Evolutionary conservation across 2,329 filamentous ascomycete species (phyloP), one percentile per base, ranked within the genome.

Genomic region (Penicillium sp.): DNA sequence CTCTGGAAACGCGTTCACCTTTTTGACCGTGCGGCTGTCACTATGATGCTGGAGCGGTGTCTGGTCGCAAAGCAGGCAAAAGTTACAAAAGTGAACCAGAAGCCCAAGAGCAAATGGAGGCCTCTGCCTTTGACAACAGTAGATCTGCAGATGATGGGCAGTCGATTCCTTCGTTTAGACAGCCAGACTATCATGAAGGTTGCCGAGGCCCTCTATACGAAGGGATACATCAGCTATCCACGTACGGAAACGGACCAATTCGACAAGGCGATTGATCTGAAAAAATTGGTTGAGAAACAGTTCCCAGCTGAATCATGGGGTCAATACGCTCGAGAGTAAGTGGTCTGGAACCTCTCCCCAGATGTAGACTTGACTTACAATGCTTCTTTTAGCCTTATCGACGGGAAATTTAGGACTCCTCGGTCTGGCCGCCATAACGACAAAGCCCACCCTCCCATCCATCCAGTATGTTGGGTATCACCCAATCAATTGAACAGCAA

Each of bases 231-330:
- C 67, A 96, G 90, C 65, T 98, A 98, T 65, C 93, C 93, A 1
- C 83, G 93, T 66, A 98, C 93, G 0, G 93, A 98, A 65, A 98
- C 93, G 0, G 93, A 98, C 64, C 86, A 91, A 20, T 98, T 97
- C 59, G 90, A 96, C 58, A 81, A 80, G 56, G 91, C 79, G 4
- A 96, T 97, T 72, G 84, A 97, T 60, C 75, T 98, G 14, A 80
- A 79, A 47, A 78, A 76, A 15, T 72, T 98, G 7, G 78, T 96
- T 13, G 80, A 87, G 56, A 96, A 94, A 59, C 93, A 98, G 64
- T 81, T 79, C 1, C 81, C 82, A 43, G 87, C 89, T 58, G 70
- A 72, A 28, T 70, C 75, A 47, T 98, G 91, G 93, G 89, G 89
- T 0, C 62, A 69, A 14, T 95, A 90, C 63, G 89, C 91, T 3